Conservation (phyloP, 2,329 filamentous ascomycete genomes). For the Aureobasidium sp. region DNA sequence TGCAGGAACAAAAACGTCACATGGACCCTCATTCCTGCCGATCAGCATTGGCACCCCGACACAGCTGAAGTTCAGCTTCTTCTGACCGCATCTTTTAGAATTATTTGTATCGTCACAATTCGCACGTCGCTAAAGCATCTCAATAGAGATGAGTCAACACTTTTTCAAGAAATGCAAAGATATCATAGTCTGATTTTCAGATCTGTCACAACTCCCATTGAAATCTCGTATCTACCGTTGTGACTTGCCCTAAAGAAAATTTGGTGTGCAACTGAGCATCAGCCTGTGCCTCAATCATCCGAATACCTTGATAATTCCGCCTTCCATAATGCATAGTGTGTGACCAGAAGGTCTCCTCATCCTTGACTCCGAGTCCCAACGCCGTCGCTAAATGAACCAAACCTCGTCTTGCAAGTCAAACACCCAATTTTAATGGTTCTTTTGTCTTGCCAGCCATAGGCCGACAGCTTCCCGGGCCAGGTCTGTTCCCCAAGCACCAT, state of each 20-base stretch:
- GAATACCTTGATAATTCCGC: not conserved
- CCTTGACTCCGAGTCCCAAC: constrained; percentile 7
- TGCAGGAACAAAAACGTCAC: constrained; percentile 4
- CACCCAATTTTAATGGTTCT: constrained; percentile 10
- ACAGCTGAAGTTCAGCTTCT: not conserved
- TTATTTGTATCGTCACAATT: not conserved
- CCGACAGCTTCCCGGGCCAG: constrained; percentile 57
- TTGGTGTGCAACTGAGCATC: not conserved
- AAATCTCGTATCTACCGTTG: not conserved
- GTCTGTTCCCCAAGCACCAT: constrained; percentile 57
- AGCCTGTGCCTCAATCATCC: not conserved
- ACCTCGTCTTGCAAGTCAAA: not conserved
- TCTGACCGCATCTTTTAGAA: not conserved
- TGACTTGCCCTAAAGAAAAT: not conserved
- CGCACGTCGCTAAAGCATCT: not conserved
- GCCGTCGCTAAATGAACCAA: constrained; percentile 8
- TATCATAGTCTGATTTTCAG: not conserved
- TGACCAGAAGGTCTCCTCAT: not conserved
- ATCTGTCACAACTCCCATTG: not conserved
- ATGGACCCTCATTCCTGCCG: not conserved
- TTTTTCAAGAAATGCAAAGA: not conserved
- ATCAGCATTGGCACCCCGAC: not conserved
- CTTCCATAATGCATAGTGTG: not conserved
- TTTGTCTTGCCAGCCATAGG: constrained; percentile 48
- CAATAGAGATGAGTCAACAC: not conserved